Conservation (phyloP, 768 basidiomycete species). For the Trametes cinnabarina region DNA sequence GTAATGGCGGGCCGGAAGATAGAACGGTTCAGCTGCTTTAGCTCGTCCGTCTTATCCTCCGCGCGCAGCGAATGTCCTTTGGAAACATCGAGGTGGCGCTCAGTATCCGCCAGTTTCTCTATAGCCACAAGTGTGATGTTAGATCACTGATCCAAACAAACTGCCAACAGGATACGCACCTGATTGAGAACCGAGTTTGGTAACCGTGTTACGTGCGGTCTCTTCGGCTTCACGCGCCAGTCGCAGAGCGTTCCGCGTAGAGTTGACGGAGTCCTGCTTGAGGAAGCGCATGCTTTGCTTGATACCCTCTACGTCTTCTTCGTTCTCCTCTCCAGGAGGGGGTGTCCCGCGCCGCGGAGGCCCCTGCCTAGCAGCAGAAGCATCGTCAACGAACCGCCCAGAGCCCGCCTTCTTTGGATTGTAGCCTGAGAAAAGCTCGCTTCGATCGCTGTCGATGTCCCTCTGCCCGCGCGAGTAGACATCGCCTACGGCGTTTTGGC, state of each 20-base stretch:
- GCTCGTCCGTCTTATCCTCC: constrained; percentile 90
- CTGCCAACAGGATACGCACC: constrained; percentile 47
- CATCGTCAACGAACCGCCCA: constrained; percentile 66
- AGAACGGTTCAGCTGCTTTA: constrained; percentile 90
- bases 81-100: constrained; percentile 89
- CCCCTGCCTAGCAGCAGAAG: constrained; percentile 35
- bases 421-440: constrained; percentile 74
- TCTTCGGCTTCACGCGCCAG: constrained; percentile 97
- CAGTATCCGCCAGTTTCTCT: constrained; percentile 91
- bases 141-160: too few species aligned
- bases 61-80: constrained; percentile 85
- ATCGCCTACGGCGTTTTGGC: constrained; percentile 57
- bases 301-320: constrained; percentile 92
- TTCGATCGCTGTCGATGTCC: constrained; percentile 63
- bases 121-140: constrained; percentile 1
- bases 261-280: constrained; percentile 90
- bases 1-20: constrained; percentile 92
- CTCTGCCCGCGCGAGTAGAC: constrained; percentile 62
- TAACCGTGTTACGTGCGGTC: constrained; percentile 82
- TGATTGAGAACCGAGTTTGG: constrained; percentile 86
- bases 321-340: constrained; percentile 66
- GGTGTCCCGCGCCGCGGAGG: constrained; percentile 38
- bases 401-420: constrained; percentile 57
- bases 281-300: constrained; percentile 85
- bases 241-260: constrained; percentile 88